These are phyloP conservation scores for Blastobotrys apis DNA, from an alignment of 1,139 yeast genomes.

Conservation along the genomic window DNA sequence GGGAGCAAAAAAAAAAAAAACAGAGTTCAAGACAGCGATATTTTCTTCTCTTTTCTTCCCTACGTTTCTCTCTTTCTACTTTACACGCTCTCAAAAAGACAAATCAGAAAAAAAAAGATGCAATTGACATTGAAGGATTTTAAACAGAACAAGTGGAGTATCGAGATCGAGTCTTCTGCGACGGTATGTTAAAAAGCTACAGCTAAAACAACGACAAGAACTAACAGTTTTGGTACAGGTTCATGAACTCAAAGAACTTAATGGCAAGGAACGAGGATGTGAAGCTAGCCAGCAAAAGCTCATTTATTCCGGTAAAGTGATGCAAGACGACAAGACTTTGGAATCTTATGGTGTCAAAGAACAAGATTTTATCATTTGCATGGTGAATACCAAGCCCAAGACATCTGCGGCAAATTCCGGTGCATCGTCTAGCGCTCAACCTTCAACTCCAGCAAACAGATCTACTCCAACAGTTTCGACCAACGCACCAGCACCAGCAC, in stretches of 20 bases:
- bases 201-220: neutral
- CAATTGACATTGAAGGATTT: slow-evolving; percentile 84
- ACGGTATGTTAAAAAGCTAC: slow-evolving; percentile 47
- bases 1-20: neutral
- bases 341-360: slow-evolving; percentile 66
- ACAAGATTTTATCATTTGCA: slow-evolving; percentile 86
- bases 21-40: too few relatives aligned
- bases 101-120: slow-evolving; percentile 41
- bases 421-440: slow-evolving; percentile 19
- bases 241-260: slow-evolving; percentile 62
- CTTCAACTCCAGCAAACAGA: slow-evolving; percentile 27
- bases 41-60: neutral
- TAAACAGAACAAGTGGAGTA: slow-evolving; percentile 80
- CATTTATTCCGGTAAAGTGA: slow-evolving; percentile 88
- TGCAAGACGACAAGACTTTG: slow-evolving; percentile 76
- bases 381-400: slow-evolving; percentile 50
- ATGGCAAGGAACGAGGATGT: slow-evolving; percentile 65
- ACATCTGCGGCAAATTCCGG: slow-evolving; percentile 28
- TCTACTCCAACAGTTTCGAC: slow-evolving; percentile 28
- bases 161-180: slow-evolving; percentile 69
- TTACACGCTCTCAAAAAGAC: neutral
- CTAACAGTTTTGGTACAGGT: slow-evolving; percentile 40
- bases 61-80: neutral
- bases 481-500: slow-evolving; percentile 17
- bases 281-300: slow-evolving; percentile 77